Evolutionary conservation across 2,329 filamentous ascomycete genomes (phyloP), one percentile per base, ranked within the genome.

Genomic region (Chlorencoelia australis): DNA sequence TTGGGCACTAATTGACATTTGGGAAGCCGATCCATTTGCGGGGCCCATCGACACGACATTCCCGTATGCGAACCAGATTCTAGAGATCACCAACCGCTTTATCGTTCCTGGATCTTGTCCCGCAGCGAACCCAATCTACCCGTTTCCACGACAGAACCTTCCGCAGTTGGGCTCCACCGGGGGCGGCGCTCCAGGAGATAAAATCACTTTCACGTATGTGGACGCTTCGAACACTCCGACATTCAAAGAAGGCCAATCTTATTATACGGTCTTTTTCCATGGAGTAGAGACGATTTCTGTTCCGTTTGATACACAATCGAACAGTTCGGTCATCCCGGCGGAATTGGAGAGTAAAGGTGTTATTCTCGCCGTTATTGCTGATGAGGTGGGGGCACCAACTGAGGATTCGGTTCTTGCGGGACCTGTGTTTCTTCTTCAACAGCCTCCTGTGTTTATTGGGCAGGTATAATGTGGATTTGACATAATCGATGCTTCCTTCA

Each of bases 221-320:
- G 3, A 53, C 52, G 34, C 46, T 49, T 14, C 43, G 41, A 7
- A 26, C 8, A n/a, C 28, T 14, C 58, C 57, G 26, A 44, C 45
- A 28, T 55, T 52, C 13, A 27, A 36, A 9, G 53, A 57, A 27
- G 49, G 43, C 1, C 14, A 42, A 3, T 30, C 39, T 21, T 64
- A 64, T 40, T 61, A 59, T 40, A 59, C 59, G 10, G 60, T 64
- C 18, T 63, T 59, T 48, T 64, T 61, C 50, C 61, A 64, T 37
- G 60, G 55, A 2, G 17, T 61, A 17, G 21, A 44, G 14, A 60
- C 61, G 25, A 46, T 59, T 27, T 58, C 57, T 9, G 52, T 59
- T 13, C 58, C 59, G 1, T 57, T 63, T 34, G 47, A 64, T 31
- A 57, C 54, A 0, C 45, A 41, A 15, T 49, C 45, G 3, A 58